Evolutionary conservation across 1,139 yeast genomes (phyloP).

Genomic region (Geotrichum carabidarum): DNA sequence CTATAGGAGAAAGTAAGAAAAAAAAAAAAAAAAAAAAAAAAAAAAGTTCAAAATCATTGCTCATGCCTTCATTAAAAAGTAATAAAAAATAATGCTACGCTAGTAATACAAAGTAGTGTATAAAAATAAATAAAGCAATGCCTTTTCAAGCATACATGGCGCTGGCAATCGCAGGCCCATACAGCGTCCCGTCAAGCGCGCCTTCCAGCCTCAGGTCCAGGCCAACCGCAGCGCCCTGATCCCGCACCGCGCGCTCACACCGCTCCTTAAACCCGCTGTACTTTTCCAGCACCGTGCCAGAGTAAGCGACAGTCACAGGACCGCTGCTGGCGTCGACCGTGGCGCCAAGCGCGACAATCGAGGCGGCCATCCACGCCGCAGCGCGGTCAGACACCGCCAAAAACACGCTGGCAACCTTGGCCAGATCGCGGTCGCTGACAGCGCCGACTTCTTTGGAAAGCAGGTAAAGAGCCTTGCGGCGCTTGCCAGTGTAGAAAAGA

Average conservation of each 20-base stretch:
- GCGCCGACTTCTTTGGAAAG: constrained; percentile 7
- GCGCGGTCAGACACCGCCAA: constrained; percentile 72
- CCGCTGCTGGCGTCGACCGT: constrained; percentile 3
- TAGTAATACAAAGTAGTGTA: not conserved
- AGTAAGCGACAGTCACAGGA: constrained; percentile 59
- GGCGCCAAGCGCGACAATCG: constrained; percentile 48
- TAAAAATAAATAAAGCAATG: constrained; percentile 3
- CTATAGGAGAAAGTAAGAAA: no score
- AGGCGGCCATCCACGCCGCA: constrained; percentile 75
- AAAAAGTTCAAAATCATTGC: not conserved
- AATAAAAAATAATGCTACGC: not conserved
- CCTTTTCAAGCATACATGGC: constrained; percentile 26
- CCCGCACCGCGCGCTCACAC: constrained; percentile 31
- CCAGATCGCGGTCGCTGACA: constrained; percentile 24
- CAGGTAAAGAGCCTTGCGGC: not conserved
- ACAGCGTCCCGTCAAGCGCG: constrained; percentile 31
- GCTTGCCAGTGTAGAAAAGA: constrained; percentile 21
- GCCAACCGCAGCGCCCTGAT: constrained; percentile 26
- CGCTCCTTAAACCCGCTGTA: constrained; percentile 73
- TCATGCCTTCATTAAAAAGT: not conserved
- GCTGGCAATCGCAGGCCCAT: constrained; percentile 36
- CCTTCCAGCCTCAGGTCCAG: constrained; percentile 24
- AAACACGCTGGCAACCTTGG: constrained; percentile 54
- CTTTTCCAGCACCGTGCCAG: constrained; percentile 82
- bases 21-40: not conserved